Percentiles rank a stretch among this genome's conserved stretches.
phyloP scores from a whole-genome alignment of 75 land plant genomes.

The Chamaecyparis obtusa region DNA sequence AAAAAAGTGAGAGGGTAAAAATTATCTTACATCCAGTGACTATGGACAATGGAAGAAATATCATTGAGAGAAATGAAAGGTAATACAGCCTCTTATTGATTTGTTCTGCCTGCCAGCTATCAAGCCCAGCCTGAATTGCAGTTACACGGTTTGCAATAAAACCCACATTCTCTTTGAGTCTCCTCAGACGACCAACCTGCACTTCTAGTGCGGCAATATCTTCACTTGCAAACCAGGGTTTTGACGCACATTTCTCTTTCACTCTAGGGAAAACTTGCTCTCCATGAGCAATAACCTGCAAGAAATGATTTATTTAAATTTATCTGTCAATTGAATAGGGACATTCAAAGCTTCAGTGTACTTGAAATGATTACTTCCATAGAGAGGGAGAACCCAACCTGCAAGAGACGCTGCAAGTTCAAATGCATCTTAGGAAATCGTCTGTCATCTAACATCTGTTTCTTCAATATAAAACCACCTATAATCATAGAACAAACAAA shows the following conservation, averaged over 20 bases:
- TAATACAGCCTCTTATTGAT: conserved; percentile 86
- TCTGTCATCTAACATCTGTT: conserved; percentile 81
- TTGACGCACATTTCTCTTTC: conserved; percentile 69
- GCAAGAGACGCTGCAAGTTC: conserved; percentile 73
- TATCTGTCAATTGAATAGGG: background rate
- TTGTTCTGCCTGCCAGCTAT: conserved; percentile 96
- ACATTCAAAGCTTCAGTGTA: conserved; percentile 1
- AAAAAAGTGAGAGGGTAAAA: background rate
- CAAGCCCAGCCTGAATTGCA: conserved; percentile 88
- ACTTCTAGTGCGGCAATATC: conserved; percentile 65
- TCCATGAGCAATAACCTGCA: conserved; percentile 79
- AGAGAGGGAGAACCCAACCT: conserved; percentile 37
- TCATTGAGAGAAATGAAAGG: conserved; percentile 82
- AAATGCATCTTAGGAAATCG: conserved; percentile 88
- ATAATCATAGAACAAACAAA: conserved; percentile 7
- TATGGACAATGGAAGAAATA: conserved; percentile 85
- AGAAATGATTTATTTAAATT: background rate
- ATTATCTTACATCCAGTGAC: conserved; percentile 74
- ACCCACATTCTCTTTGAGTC: conserved; percentile 92
- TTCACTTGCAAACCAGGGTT: conserved; percentile 61
- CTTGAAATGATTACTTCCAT: background rate
- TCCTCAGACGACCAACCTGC: conserved; percentile 62
- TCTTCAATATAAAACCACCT: conserved; percentile 79
- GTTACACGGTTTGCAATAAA: conserved; percentile 79
- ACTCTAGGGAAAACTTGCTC: conserved; percentile 95